A percentile compares a stretch with the other conserved stretches of the same genome.
These are phyloP conservation scores for Fragaria iinumae DNA, from an alignment of 306 rosid genomes.

Conservation along the genomic window DNA sequence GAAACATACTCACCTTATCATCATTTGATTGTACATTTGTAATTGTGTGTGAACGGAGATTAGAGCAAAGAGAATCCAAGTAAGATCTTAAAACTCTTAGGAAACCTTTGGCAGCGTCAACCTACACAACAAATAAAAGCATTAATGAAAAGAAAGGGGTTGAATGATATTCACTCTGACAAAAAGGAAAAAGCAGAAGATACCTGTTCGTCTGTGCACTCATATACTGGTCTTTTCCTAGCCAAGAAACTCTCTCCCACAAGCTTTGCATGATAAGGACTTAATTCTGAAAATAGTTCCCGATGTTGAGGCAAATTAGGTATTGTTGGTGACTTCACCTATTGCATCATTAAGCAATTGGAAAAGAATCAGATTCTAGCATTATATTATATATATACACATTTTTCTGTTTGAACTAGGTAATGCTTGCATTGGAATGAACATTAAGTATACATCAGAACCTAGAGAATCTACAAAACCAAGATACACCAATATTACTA, in stretches of 20 bases:
- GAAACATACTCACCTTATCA: slow-evolving; percentile 70
- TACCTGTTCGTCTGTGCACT: slow-evolving; percentile 92
- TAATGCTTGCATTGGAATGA: background rate
- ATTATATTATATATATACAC: background rate
- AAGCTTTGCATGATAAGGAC: slow-evolving; percentile 80
- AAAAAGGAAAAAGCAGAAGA: slow-evolving; percentile 17
- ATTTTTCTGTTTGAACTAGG: background rate
- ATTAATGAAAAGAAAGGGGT: background rate
- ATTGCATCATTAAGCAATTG: slow-evolving; percentile 28
- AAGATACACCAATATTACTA: background rate
- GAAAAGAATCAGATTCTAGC: slow-evolving; percentile 20
- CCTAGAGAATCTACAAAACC: background rate
- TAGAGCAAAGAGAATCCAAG: slow-evolving; percentile 87
- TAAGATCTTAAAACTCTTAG: slow-evolving; percentile 68
- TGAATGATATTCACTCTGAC: background rate
- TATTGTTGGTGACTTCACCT: slow-evolving; percentile 80
- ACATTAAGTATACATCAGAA: background rate
- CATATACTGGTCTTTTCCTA: slow-evolving; percentile 76
- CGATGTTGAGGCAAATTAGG: slow-evolving; percentile 80
- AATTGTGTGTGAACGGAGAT: slow-evolving; percentile 92
- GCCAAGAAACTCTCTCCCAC: slow-evolving; percentile 97
- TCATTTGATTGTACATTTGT: slow-evolving; percentile 97
- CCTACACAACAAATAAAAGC: slow-evolving; percentile 33
- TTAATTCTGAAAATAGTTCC: slow-evolving; percentile 66
- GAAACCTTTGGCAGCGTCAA: slow-evolving; percentile 86